phyloP scores from a whole-genome alignment of 1,139 yeast species.

The Lodderomyces jiufengensis region DNA sequence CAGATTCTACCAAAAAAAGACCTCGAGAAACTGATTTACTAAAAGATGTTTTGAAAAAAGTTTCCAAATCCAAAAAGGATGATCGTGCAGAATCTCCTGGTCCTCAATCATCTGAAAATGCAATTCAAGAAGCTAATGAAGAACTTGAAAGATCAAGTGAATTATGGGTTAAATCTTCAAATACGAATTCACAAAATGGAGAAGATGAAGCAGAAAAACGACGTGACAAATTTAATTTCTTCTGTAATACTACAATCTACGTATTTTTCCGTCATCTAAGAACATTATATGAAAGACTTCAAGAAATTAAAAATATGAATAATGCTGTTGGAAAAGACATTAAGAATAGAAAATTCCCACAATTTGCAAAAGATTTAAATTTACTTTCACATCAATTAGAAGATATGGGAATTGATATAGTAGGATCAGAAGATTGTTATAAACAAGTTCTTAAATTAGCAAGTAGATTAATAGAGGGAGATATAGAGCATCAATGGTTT shows the following conservation, averaged over 20 bases:
- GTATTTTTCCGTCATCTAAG: slow-evolving; percentile 86
- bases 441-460: slow-evolving; percentile 70
- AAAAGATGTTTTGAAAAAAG: slow-evolving; percentile 69
- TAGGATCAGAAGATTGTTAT: slow-evolving; percentile 68
- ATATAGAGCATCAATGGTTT: slow-evolving; percentile 90
- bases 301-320: slow-evolving; percentile 69
- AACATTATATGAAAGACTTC: slow-evolving; percentile 74
- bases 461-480: slow-evolving; percentile 81
- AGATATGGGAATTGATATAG: slow-evolving; percentile 73
- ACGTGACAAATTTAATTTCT: slow-evolving; percentile 63
- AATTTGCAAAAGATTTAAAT: slow-evolving; percentile 86
- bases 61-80: slow-evolving; percentile 48
- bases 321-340: slow-evolving; percentile 70
- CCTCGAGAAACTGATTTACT: slow-evolving; percentile 63
- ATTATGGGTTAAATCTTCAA: slow-evolving; percentile 56
- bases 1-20: slow-evolving; percentile 44
- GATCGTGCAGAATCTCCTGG: slow-evolving; percentile 35
- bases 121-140: slow-evolving; percentile 34
- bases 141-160: slow-evolving; percentile 61
- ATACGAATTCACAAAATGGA: slow-evolving; percentile 29
- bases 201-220: slow-evolving; percentile 23
- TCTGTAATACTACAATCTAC: slow-evolving; percentile 88
- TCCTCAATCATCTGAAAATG: slow-evolving; percentile 28
- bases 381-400: slow-evolving; percentile 77
- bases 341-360: slow-evolving; percentile 60